Conservation (phyloP, 257 asterid species). For the Salvia miltiorrhiza region DNA sequence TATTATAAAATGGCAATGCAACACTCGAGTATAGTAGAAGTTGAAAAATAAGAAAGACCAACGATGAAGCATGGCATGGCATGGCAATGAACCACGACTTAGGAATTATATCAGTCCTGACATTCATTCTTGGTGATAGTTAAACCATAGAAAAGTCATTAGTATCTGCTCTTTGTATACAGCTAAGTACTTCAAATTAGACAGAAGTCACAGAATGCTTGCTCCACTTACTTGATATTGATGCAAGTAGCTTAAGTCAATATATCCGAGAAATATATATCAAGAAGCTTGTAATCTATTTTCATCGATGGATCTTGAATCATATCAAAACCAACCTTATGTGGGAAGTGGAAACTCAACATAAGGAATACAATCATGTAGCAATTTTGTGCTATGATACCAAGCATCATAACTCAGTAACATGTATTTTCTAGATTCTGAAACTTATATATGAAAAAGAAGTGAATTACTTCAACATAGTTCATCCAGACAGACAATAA, state of each 20-base stretch:
- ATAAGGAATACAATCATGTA: neutral
- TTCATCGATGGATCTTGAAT: conserved; percentile 3
- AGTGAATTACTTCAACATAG: conserved; percentile 6
- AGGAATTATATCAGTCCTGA: neutral
- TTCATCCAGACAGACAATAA: neutral
- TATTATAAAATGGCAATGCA: neutral
- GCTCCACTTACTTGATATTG: neutral
- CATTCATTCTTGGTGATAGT: neutral
- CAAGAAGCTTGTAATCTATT: neutral
- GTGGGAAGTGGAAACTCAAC: neutral
- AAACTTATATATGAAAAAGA: neutral
- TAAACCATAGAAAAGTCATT: neutral
- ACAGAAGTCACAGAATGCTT: neutral
- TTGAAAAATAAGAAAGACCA: neutral
- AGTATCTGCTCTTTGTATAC: neutral
- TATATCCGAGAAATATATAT: neutral
- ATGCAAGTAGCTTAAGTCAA: neutral
- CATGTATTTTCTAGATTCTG: neutral
- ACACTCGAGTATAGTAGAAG: neutral
- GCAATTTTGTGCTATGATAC: neutral
- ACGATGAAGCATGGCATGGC: neutral
- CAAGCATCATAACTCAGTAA: neutral
- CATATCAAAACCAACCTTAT: neutral
- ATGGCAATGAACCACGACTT: neutral
- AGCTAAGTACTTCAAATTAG: neutral